Percentiles rank a stretch among this genome's conserved stretches.
Conservation (phyloP, 148 eudicot species). For the Rhododendron williamsianum region DNA sequence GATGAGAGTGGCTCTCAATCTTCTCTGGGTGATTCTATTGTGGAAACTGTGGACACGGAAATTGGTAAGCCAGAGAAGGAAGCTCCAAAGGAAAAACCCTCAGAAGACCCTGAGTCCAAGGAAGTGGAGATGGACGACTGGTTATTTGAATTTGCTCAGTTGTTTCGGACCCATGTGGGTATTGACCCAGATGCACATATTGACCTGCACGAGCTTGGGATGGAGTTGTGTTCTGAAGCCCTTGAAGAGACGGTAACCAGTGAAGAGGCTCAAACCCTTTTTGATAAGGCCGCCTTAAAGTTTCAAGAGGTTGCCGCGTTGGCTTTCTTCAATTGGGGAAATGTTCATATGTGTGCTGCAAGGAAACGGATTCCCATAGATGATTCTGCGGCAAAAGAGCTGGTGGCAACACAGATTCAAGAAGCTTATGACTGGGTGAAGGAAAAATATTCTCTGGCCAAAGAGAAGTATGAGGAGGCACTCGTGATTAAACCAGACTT, state of each 20-base stretch:
- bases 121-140: conserved; percentile 96
- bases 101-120: conserved; percentile 63
- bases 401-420: conserved; percentile 57
- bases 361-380: conserved; percentile 77
- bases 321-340: conserved; percentile 97
- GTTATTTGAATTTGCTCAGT: conserved; percentile 89
- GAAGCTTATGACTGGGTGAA: conserved; percentile 83
- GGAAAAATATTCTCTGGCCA: conserved; percentile 76
- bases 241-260: conserved; percentile 92
- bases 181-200: conserved; percentile 95
- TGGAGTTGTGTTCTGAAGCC: conserved; percentile 95
- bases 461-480: conserved; percentile 80
- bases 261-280: conserved; percentile 81
- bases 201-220: conserved; percentile 87
- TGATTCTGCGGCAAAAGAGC: conserved; percentile 61
- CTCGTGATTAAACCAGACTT: conserved; percentile 80
- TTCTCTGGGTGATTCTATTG: conserved; percentile 48
- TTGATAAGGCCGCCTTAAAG: conserved; percentile 83
- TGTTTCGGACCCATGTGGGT: conserved; percentile 82
- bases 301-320: conserved; percentile 97
- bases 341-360: conserved; percentile 96
- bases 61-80: conserved; percentile 49
- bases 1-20: conserved; percentile 63
- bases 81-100: conserved; percentile 37
- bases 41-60: conserved; percentile 52